These are phyloP conservation scores for Salix arbutifolia DNA, from an alignment of 345 rosid species.

Conservation along the genomic window DNA sequence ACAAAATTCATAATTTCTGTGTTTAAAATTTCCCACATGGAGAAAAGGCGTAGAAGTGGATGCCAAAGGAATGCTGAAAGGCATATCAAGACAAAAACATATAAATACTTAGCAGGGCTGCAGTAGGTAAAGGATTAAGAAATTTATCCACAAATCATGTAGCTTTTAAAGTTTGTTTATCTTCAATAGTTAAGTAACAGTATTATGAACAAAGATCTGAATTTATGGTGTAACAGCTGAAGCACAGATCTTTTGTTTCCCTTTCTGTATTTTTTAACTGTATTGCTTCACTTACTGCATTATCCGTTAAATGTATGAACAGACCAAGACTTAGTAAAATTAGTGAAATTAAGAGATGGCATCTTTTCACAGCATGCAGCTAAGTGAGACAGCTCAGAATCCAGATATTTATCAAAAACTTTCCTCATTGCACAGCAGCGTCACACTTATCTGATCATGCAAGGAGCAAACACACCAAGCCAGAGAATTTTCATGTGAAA, in stretches of 20 bases:
- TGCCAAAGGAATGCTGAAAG: background rate
- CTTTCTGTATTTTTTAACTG: background rate
- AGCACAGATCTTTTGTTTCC: background rate
- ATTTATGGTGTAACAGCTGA: background rate
- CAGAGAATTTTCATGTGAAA: background rate
- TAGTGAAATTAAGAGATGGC: background rate
- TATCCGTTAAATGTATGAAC: background rate
- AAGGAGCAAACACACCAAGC: background rate
- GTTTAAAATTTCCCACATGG: background rate
- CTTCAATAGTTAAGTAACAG: background rate
- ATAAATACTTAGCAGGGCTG: background rate
- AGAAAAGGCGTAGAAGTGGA: background rate
- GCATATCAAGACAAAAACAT: background rate
- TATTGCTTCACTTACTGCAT: background rate
- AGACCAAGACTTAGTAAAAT: background rate
- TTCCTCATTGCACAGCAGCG: background rate
- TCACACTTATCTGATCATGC: background rate
- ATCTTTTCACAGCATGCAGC: background rate
- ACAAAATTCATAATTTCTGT: background rate
- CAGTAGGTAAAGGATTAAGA: background rate
- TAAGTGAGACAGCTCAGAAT: background rate
- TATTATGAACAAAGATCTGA: background rate
- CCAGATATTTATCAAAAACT: background rate
- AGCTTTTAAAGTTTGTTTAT: background rate
- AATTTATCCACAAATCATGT: background rate